Evolutionary conservation across 306 rosid species (phyloP), one percentile per base, ranked within the genome.

Genomic region (Glycyrrhiza uralensis): DNA sequence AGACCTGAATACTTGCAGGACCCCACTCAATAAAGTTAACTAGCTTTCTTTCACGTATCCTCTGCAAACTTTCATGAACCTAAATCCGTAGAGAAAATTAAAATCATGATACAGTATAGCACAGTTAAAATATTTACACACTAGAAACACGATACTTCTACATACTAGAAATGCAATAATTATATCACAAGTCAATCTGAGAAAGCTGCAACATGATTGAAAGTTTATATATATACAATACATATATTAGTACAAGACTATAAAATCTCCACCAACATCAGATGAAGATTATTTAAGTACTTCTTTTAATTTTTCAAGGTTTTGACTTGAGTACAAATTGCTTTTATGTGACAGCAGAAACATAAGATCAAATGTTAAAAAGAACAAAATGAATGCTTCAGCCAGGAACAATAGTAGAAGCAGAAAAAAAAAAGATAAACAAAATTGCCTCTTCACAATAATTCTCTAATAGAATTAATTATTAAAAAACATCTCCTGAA

Each of bases 11-110:
- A 76, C 99, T 94, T 36, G 99, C 99, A 64, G 99, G 99, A 50
- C 99, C 99, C 99, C 99, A 94, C 75, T 94, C 97, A 70, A 94
- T 91, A 76, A 94, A 94, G 88, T 94, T 94, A 62, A 94, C 97
- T 20, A 91, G 92, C 86, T 94, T 94, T 78, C 99, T 87, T 87
- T 94, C 98, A 47, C 98, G 96, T 74, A 94, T 94, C 85, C 98
- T 89, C 83, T 94, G 99, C 91, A 94, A 86, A 86, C 97, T 94
- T 84, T 94, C 99, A 47, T 91, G 99, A 84, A 91, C 97, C 99
- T 94, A 85, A 71, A 81, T 42, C 69, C 75, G 68, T 9, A 58
- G 38, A 74, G 74, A 76, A 47, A 66, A 12, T 69, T 55, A 65
- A 82, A 49, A 62, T 69, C 82, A 70, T 11, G 12, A 81, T 49